These are phyloP conservation scores for Bassia scoparia DNA, from an alignment of 148 eudicot genomes.

Conservation along the genomic window DNA sequence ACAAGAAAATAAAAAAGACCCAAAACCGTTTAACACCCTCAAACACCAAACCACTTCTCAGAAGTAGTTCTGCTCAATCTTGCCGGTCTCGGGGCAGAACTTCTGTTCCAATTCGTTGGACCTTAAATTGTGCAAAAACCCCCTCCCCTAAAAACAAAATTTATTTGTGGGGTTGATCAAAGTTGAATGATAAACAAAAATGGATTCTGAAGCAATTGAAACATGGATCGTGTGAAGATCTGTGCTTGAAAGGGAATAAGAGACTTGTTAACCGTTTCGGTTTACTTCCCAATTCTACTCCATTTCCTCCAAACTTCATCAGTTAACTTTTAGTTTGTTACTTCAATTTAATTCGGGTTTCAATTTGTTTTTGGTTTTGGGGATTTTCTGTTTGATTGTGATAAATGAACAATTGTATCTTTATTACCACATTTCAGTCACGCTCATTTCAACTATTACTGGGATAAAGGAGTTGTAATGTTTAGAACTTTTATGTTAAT, in stretches of 20 bases:
- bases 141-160: background rate
- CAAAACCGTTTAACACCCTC: too few relatives aligned
- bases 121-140: too few relatives aligned
- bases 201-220: slow-evolving; percentile 20
- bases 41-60: too few relatives aligned
- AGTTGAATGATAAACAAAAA: background rate
- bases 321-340: slow-evolving; percentile 24
- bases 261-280: slow-evolving; percentile 54
- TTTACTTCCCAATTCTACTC: slow-evolving; percentile 44
- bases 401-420: background rate
- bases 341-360: background rate
- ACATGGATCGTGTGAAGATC: slow-evolving; percentile 36
- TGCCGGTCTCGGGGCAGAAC: too few relatives aligned
- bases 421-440: background rate
- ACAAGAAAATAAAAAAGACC: too few relatives aligned
- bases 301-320: slow-evolving; percentile 54
- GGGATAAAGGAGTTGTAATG: background rate
- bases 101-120: too few relatives aligned
- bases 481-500: too few relatives aligned
- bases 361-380: too few relatives aligned
- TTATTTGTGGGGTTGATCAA: slow-evolving; percentile 11
- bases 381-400: background rate
- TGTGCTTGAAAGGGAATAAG: slow-evolving; percentile 38
- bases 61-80: too few relatives aligned
- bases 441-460: background rate